Base-by-base conservation (phyloP, 2,329 filamentous ascomycete genomes). In the Aureobasidium leucospermi region DNA sequence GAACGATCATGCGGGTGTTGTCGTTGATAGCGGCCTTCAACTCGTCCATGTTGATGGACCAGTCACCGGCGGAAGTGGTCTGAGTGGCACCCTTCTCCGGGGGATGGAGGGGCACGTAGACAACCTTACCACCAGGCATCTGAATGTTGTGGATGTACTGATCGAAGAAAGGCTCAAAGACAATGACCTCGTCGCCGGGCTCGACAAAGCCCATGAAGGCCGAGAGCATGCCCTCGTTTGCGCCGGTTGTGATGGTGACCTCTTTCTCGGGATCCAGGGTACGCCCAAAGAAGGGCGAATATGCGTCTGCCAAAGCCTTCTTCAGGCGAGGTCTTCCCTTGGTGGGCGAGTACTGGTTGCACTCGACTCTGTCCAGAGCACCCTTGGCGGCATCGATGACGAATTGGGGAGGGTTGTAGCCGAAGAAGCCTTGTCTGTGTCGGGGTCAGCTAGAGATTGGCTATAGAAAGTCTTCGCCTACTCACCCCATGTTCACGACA, bases 61-160 rank as follows among this genome's bases (percentile, higher is more conserved):
- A 99, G 66, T 96, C 89, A 3, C 84, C 85, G 1, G 94, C 91
- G 5, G 90, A 91, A 0, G 90, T 90, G 0, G 89, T 96, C 74
- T 86, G 83, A 41, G 80, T 84, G 4, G 85, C 87, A 53, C 94
- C 94, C 47, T 90, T 85, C 64, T 83, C 81, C 9, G 94, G 94
- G 31, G 94, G 93, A 63, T 94, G 89, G 71, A 99, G 80, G n/a
- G 94, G 92, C 28, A 97, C 93, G 71, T 96, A 97, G 66, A 93
- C 87, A 64, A 97, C 90, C 71, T 87, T 95, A 65, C 94, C 94
- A 55, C 94, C 94, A 0, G 94, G 86, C 92, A 99, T 97, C 74
- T 96, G 89, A 64, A 99, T 97, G 75, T 99, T 99, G 79, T 87
- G 91, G 66, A 99, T 96, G 73, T 97, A 96, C 85, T 99, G 94